phyloP scores from a whole-genome alignment of 2,329 filamentous ascomycete species.

The Fusarium neocosmosporiellum region DNA sequence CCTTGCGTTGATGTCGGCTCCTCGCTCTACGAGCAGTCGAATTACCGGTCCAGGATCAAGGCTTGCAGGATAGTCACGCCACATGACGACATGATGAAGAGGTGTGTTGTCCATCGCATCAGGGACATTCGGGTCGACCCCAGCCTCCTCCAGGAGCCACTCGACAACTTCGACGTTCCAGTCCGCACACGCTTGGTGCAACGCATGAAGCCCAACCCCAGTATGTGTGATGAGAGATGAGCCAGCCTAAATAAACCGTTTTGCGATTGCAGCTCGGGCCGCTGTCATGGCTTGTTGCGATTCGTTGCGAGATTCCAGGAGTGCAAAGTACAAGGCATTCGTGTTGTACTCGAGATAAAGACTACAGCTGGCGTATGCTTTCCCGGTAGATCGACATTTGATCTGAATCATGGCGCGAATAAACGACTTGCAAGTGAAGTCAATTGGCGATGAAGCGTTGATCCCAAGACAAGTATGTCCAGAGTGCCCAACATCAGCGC shows the following conservation, averaged over 20 bases:
- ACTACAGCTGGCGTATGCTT: background rate
- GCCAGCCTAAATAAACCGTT: background rate
- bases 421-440: slow-evolving; percentile 1
- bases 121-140: background rate
- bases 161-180: background rate
- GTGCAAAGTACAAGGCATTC: slow-evolving; percentile 1
- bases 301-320: background rate
- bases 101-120: background rate
- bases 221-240: background rate
- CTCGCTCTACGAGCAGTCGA: background rate
- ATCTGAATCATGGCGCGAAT: background rate
- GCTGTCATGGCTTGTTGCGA: background rate
- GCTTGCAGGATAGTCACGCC: background rate
- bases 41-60: background rate
- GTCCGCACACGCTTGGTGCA: background rate
- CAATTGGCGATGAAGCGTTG: background rate
- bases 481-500: background rate
- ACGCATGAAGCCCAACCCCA: background rate
- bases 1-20: slow-evolving; percentile 3
- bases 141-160: background rate
- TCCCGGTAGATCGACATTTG: background rate
- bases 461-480: background rate
- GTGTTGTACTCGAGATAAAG: background rate
- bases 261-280: background rate
- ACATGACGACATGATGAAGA: background rate